Conservation (phyloP, 331 rosid species). For the Quercus tomentella region DNA sequence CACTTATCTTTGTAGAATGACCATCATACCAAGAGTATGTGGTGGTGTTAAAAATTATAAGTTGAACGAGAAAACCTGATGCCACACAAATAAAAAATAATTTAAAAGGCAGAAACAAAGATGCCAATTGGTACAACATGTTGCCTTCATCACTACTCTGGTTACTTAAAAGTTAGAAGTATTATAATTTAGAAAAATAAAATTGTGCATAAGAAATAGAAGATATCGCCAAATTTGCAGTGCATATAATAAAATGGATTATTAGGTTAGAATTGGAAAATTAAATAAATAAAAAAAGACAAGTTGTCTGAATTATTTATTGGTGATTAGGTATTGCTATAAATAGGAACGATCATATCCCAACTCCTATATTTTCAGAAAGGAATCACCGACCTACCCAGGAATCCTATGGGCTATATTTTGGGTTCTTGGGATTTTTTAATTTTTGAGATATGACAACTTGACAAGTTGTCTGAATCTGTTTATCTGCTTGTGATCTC, state of each 20-base stretch:
- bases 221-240: constrained; percentile 24
- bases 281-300: no score
- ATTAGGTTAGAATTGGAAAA: not conserved
- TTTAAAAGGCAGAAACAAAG: no score
- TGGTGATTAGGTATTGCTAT: constrained; percentile 29
- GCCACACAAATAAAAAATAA: no score
- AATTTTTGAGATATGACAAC: constrained; percentile 18
- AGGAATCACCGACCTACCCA: not conserved
- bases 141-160: no score
- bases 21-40: accelerated
- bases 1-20: no score
- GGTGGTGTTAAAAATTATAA: no score
- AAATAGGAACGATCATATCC: constrained; percentile 17
- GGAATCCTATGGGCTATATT: constrained; percentile 34
- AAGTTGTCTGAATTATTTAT: not conserved
- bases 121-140: no score
- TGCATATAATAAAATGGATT: constrained; percentile 17
- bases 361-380: constrained; percentile 16
- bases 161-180: no score
- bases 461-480: not conserved
- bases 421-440: not conserved
- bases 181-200: no score
- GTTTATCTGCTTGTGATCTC: not conserved
- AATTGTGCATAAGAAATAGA: constrained; percentile 16
- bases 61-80: no score